These are phyloP conservation scores for Fusarium sp. DNA, from an alignment of 2,329 filamentous ascomycete genomes.

Conservation along the genomic window DNA sequence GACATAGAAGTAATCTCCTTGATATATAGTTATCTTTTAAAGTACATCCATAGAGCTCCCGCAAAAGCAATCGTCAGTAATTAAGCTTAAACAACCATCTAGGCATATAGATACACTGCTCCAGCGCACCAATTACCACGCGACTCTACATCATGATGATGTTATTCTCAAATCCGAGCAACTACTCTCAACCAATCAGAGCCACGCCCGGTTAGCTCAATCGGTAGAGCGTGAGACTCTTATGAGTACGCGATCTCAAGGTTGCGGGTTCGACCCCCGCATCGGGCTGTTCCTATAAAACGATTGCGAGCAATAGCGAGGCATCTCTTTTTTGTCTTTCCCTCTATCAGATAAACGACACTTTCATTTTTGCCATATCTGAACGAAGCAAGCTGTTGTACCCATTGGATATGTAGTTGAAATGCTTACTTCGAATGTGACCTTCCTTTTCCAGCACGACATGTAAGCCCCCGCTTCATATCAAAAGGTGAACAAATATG, in stretches of 20 bases:
- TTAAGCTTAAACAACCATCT: rapidly evolving
- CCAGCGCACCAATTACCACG: rapidly evolving
- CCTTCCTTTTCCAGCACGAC: not conserved
- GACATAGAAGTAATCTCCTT: rapidly evolving
- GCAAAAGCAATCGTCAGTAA: not conserved
- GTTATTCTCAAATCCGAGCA: rapidly evolving
- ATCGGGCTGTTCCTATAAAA: constrained; percentile 50
- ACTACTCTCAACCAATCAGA: not conserved
- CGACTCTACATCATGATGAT: no score
- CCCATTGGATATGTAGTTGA: rapidly evolving
- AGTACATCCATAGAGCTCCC: not conserved
- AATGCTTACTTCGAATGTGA: rapidly evolving
- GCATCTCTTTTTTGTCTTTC: constrained; percentile 36
- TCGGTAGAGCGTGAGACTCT: constrained; percentile 74
- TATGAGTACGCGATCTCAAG: constrained; percentile 59
- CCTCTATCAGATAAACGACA: no score
- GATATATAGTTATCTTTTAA: rapidly evolving
- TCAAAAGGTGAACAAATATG: rapidly evolving
- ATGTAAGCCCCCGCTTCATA: not conserved
- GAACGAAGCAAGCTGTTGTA: rapidly evolving
- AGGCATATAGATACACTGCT: rapidly evolving
- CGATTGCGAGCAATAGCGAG: constrained; percentile 66
- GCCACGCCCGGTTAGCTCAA: constrained; percentile 49
- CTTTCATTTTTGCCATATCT: not conserved
- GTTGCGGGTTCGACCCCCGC: constrained; percentile 63